These are phyloP conservation scores for Candida michaelii DNA, from an alignment of 805 yeast species.

Conservation along the genomic window DNA sequence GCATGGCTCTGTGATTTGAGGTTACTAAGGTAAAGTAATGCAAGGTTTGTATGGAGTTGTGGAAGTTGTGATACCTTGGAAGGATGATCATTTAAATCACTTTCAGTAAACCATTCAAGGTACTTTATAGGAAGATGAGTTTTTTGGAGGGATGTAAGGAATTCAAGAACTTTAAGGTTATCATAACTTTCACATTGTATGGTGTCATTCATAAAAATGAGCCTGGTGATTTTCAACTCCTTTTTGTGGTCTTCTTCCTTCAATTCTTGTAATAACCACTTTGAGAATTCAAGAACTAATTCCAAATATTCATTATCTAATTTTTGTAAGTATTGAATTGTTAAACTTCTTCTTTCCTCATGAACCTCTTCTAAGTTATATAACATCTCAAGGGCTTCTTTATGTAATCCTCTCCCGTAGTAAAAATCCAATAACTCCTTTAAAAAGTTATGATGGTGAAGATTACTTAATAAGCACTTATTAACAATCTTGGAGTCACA, in stretches of 20 bases:
- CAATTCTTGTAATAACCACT: conserved; percentile 49
- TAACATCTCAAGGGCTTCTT: conserved; percentile 64
- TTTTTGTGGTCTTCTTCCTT: no score
- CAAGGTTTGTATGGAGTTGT: conserved; percentile 36
- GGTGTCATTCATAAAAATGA: conserved; percentile 65
- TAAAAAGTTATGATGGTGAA: conserved; percentile 38
- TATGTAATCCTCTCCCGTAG: conserved; percentile 59
- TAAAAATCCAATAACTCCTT: conserved; percentile 79
- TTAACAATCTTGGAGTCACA: conserved; percentile 70
- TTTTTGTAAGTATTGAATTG: conserved; percentile 58
- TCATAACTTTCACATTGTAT: conserved; percentile 60
- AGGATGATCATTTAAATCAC: conserved; percentile 27
- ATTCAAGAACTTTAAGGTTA: conserved; percentile 52
- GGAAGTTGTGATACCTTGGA: conserved; percentile 17
- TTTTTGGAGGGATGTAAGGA: conserved; percentile 31
- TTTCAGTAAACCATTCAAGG: conserved; percentile 43
- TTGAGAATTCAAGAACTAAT: conserved; percentile 56
- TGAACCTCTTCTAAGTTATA: conserved; percentile 19
- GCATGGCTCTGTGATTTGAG: conserved; percentile 18
- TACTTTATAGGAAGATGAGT: conserved; percentile 38
- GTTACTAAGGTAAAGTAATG: conserved; percentile 29
- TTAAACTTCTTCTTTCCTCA: conserved; percentile 20
- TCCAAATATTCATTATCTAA: conserved; percentile 49
- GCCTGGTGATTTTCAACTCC: no score
- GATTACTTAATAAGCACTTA: conserved; percentile 44